A percentile compares a stretch with the other conserved stretches of the same genome.
Conservation (phyloP, 768 basidiomycete genomes). For the Calocera viscosa region DNA sequence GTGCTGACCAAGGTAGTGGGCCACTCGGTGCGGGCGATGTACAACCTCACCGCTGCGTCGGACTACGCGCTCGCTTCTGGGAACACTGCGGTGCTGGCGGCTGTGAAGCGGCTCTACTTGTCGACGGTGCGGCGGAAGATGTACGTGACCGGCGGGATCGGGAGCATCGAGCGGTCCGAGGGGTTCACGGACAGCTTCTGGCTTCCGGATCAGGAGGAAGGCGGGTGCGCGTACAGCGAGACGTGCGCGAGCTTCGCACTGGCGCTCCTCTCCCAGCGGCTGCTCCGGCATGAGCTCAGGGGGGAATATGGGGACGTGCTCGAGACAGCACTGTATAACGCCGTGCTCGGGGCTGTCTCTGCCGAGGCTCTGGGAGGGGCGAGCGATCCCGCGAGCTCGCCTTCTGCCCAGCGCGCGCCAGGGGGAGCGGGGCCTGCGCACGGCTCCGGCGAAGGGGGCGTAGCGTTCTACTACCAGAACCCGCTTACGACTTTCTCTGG, state of each 20-base stretch:
- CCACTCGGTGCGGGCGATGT: neutral
- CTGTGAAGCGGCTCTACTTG: neutral
- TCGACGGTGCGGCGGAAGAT: neutral
- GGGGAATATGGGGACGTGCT: conserved; percentile 16
- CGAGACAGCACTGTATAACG: conserved; percentile 19
- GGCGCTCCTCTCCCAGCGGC: conserved; percentile 19
- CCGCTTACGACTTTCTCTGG: conserved; percentile 18
- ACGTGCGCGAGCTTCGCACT: conserved; percentile 20
- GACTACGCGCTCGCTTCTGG: neutral
- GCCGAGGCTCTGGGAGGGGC: neutral
- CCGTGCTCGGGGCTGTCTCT: conserved; percentile 18
- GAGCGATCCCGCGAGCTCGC: too few relatives aligned
- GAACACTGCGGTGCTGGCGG: neutral
- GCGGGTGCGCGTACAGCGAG: conserved; percentile 17
- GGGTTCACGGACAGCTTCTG: neutral
- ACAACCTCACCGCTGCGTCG: neutral
- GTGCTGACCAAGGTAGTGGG: neutral
- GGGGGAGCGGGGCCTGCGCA: conserved; percentile 9
- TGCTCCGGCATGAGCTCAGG: conserved; percentile 12
- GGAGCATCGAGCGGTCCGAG: neutral
- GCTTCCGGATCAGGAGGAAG: neutral
- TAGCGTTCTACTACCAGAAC: conserved; percentile 21
- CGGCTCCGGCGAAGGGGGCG: too few relatives aligned
- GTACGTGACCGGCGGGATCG: neutral
- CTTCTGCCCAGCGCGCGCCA: too few relatives aligned